Conservation (phyloP, 176 grass and related monocot genomes). For the Melocanna baccifera region DNA sequence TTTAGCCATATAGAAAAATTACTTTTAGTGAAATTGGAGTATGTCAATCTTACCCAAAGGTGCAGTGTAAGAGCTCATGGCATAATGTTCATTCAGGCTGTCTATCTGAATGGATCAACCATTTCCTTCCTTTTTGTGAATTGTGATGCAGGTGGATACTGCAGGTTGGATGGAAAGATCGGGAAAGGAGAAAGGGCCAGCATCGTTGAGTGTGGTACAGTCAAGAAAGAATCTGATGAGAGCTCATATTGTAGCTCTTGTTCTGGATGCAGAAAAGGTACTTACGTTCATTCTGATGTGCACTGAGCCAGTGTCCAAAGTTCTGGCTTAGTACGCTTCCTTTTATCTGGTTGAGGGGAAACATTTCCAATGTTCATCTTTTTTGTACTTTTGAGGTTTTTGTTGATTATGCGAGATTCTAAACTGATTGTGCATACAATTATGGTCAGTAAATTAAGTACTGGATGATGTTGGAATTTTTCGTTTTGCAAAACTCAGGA, state of each 20-base stretch:
- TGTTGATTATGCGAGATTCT: background rate
- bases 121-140: slow-evolving; percentile 26
- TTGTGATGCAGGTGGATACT: slow-evolving; percentile 74
- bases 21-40: background rate
- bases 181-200: slow-evolving; percentile 94
- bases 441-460: background rate
- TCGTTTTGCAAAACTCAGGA: background rate
- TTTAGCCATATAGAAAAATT: background rate
- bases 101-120: background rate
- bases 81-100: slow-evolving; percentile 6
- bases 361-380: background rate
- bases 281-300: slow-evolving; percentile 15
- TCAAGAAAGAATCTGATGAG: slow-evolving; percentile 97
- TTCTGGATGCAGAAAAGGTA: slow-evolving; percentile 93
- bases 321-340: background rate
- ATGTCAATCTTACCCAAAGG: background rate
- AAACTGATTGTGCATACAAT: background rate
- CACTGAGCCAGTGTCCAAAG: background rate
- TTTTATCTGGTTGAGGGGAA: slow-evolving; percentile 9
- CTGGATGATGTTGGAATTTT: background rate
- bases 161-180: slow-evolving; percentile 91
- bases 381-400: background rate
- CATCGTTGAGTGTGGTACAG: slow-evolving; percentile 81
- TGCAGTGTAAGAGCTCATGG: slow-evolving; percentile 4
- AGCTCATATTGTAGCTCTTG: slow-evolving; percentile 93